These are phyloP conservation scores for Thalassiosira hispida DNA, from an alignment of 352 stramenopile species.

Conservation along the genomic window DNA sequence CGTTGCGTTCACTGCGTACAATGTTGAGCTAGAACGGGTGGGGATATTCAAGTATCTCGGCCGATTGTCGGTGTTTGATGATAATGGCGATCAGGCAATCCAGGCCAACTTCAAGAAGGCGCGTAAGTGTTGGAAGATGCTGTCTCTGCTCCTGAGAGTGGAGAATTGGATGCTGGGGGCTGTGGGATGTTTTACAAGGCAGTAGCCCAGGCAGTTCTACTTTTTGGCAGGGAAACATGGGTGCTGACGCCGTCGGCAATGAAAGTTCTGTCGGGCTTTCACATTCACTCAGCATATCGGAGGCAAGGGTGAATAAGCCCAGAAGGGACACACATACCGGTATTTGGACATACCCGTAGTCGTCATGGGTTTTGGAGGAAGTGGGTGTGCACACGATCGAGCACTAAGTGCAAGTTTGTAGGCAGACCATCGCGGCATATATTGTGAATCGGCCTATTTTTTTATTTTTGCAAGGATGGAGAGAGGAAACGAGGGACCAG, in stretches of 20 bases:
- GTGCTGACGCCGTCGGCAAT: neutral
- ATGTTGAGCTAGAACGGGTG: neutral
- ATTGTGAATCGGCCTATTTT: slow-evolving; percentile 3
- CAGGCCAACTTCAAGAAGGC: neutral
- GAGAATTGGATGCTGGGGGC: neutral
- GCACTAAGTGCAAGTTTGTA: neutral
- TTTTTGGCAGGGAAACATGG: slow-evolving; percentile 1
- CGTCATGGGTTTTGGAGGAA: neutral
- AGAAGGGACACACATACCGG: too few relatives aligned
- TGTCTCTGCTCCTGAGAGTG: neutral
- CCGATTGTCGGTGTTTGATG: neutral
- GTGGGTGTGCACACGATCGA: too few relatives aligned
- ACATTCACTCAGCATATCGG: neutral
- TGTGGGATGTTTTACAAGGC: neutral
- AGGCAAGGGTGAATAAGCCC: neutral
- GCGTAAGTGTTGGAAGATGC: neutral
- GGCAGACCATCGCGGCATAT: neutral
- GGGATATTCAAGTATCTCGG: slow-evolving; percentile 13
- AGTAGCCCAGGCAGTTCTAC: neutral
- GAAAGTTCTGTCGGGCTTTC: neutral
- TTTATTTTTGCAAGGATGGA: neutral
- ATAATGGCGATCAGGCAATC: neutral
- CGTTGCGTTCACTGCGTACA: neutral
- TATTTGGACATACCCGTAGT: neutral
- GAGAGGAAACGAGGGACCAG: neutral